Evolutionary conservation across 169 alveolate genomes (phyloP).

Genomic region (Amoebophrya sp.): DNA sequence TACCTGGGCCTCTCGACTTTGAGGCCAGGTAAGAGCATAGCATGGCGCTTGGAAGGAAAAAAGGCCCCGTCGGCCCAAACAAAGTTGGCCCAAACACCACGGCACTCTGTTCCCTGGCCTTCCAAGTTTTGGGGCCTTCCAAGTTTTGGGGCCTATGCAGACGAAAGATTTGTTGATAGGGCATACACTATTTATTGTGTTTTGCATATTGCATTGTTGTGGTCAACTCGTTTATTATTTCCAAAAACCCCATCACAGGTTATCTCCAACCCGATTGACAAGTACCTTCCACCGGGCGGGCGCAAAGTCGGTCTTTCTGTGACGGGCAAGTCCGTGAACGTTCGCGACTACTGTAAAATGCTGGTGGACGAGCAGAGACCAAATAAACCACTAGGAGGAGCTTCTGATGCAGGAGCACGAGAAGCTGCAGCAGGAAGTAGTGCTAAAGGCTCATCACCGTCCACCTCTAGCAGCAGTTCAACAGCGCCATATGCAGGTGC

Average conservation of each 20-base stretch:
- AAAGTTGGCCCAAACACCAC: not conserved
- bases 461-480: no score
- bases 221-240: no score
- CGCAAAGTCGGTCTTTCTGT: slow-evolving; percentile 55
- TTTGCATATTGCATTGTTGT: not conserved
- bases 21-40: no score
- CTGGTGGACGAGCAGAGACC: not conserved
- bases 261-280: slow-evolving; percentile 57
- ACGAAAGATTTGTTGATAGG: not conserved
- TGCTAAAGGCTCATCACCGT: not conserved
- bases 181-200: not conserved
- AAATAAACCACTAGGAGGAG: no score
- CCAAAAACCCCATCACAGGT: no score
- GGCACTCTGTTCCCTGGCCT: not conserved
- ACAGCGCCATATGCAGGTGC: no score
- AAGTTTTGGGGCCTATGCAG: not conserved
- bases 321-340: slow-evolving; percentile 44
- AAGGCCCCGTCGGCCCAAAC: no score
- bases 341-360: slow-evolving; percentile 36
- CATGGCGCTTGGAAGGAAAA: no score
- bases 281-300: slow-evolving; percentile 62
- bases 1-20: no score
- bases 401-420: no score
- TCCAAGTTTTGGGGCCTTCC: not conserved
- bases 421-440: not conserved